Conservation (phyloP, 768 basidiomycete genomes). For the Suillus luteus region DNA sequence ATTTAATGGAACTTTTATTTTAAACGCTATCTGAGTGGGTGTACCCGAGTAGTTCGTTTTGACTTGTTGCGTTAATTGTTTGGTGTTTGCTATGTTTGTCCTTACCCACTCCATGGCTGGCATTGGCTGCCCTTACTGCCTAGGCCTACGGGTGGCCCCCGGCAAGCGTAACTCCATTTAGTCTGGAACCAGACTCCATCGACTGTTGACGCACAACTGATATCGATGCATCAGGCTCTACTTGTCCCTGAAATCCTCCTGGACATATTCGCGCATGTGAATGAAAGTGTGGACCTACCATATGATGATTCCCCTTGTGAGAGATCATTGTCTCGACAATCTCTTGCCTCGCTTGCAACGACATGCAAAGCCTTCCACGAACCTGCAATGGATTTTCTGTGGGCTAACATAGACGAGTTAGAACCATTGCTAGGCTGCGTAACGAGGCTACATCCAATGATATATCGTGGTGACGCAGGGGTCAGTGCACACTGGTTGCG, state of each 20-base stretch:
- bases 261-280: not conserved
- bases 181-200: not conserved
- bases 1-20: conserved; percentile 2
- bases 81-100: not conserved
- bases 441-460: not conserved
- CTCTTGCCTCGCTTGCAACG: not conserved
- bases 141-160: not conserved
- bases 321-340: not conserved
- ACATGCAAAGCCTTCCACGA: not conserved
- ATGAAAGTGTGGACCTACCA: not conserved
- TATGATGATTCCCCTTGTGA: not conserved
- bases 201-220: not conserved
- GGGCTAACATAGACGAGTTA: not conserved
- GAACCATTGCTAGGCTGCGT: not conserved
- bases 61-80: not conserved
- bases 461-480: not conserved
- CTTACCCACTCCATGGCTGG: too few species aligned
- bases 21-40: not conserved
- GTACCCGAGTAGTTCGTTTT: not conserved
- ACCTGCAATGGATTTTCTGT: not conserved
- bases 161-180: not conserved
- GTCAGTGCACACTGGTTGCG: not conserved
- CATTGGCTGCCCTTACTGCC: not conserved
- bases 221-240: not conserved
- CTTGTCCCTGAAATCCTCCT: not conserved